These are phyloP conservation scores for Corinectria fuckeliana DNA, from an alignment of 2,329 filamentous ascomycete species.

Conservation along the genomic window DNA sequence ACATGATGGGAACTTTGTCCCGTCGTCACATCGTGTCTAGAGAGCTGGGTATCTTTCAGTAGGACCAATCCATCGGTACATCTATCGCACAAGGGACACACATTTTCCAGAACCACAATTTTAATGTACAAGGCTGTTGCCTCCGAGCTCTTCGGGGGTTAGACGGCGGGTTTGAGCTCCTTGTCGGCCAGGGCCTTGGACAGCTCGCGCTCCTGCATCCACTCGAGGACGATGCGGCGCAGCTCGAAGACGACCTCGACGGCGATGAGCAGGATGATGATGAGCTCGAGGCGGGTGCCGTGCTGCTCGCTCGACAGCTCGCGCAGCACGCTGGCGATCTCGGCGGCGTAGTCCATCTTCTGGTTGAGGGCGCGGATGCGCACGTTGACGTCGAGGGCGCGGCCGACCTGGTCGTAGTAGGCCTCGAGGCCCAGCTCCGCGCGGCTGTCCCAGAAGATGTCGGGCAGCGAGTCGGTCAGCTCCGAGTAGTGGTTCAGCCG, in stretches of 20 bases:
- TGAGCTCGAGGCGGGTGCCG: constrained; percentile 87
- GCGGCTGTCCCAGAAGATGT: constrained; percentile 94
- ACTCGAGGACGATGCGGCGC: constrained; percentile 72
- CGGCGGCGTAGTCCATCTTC: constrained; percentile 97
- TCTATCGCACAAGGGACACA: constrained; percentile 14
- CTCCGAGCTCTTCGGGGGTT: neutral
- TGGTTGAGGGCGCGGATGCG: constrained; percentile 92
- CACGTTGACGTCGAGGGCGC: constrained; percentile 87
- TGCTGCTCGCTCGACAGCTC: constrained; percentile 92
- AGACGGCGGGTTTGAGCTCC: constrained; percentile 3
- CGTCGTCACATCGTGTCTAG: constrained; percentile 21
- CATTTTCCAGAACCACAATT: constrained; percentile 12
- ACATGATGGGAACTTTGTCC: neutral
- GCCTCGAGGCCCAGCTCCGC: constrained; percentile 90
- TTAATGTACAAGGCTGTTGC: constrained; percentile 12
- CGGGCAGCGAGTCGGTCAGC: constrained; percentile 90
- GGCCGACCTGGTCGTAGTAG: constrained; percentile 93
- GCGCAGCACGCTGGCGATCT: constrained; percentile 87
- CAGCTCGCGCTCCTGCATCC: constrained; percentile 46
- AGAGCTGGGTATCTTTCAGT: constrained; percentile 37
- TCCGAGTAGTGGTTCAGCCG: constrained; percentile 97
- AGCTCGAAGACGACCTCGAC: constrained; percentile 93
- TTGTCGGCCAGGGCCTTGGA: constrained; percentile 19
- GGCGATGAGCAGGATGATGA: constrained; percentile 91
- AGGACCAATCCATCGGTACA: constrained; percentile 4